Percentiles rank a stretch among this genome's conserved stretches.
phyloP scores from a whole-genome alignment of 1,284 basidiomycete species.

The Heliocybe sulcata region DNA sequence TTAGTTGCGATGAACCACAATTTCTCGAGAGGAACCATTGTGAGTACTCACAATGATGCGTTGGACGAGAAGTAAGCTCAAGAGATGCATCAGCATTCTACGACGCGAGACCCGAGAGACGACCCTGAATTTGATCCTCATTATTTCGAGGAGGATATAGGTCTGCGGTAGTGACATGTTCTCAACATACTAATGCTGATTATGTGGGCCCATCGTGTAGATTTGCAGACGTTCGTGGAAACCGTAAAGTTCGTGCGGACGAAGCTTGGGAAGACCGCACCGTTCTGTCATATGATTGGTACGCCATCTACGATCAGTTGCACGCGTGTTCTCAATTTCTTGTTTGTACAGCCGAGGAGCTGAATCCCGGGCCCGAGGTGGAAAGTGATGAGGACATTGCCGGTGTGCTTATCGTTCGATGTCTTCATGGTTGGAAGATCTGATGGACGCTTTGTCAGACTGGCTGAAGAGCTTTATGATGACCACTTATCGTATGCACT shows the following conservation, averaged over 20 bases:
- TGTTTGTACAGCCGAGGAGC: constrained; percentile 19
- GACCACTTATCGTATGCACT: constrained; percentile 24
- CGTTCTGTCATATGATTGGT: constrained; percentile 31
- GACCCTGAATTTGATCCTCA: constrained; percentile 27
- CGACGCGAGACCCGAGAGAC: neutral
- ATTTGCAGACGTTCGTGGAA: constrained; percentile 38
- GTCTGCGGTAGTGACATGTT: constrained; percentile 17
- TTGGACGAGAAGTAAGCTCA: neutral
- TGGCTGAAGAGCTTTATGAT: constrained; percentile 19
- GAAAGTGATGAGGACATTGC: constrained; percentile 20
- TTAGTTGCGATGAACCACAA: constrained; percentile 22
- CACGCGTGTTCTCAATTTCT: neutral
- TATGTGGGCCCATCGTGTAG: constrained; percentile 11
- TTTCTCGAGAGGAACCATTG: constrained; percentile 34
- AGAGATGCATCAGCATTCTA: neutral
- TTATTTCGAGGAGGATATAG: constrained; percentile 40
- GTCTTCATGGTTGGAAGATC: neutral
- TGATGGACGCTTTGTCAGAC: constrained; percentile 12
- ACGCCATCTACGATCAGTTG: neutral
- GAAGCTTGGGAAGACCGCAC: constrained; percentile 30
- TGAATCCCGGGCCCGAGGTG: constrained; percentile 28
- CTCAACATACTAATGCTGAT: constrained; percentile 5
- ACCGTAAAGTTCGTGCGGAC: constrained; percentile 38
- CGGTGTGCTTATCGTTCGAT: constrained; percentile 4
- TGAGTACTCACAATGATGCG: constrained; percentile 6